A percentile compares a stretch with the other conserved stretches of the same genome.
Conservation (phyloP, 2,329 filamentous ascomycete genomes). For the Epichloe brachyelytri region DNA sequence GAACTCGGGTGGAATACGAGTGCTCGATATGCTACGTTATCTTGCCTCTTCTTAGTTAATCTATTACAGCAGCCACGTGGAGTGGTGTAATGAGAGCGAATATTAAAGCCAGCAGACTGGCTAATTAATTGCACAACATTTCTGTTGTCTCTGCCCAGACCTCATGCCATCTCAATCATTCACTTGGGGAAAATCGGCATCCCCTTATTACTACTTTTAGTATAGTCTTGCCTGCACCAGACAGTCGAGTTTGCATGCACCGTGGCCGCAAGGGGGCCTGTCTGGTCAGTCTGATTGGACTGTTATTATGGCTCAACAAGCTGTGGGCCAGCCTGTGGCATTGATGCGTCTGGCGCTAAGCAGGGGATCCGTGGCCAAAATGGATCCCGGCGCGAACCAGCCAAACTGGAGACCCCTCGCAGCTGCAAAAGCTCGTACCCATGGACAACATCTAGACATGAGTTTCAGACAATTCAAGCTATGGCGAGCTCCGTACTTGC, state of each 20-base stretch:
- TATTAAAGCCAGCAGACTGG: no score
- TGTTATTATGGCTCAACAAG: conserved; percentile 3
- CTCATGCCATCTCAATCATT: neutral
- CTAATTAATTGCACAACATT: no score
- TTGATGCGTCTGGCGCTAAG: conserved; percentile 18
- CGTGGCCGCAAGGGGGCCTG: conserved; percentile 3
- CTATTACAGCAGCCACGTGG: no score
- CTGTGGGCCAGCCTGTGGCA: conserved; percentile 10
- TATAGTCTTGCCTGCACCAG: no score
- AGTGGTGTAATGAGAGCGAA: no score
- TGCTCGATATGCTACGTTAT: neutral
- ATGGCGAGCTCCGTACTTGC: no score
- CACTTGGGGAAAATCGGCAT: neutral
- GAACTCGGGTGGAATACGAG: neutral
- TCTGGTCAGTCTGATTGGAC: conserved; percentile 15
- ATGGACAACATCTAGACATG: no score
- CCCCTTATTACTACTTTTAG: no score
- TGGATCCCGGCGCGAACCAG: neutral
- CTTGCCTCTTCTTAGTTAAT: neutral
- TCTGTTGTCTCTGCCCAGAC: no score
- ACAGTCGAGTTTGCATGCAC: no score
- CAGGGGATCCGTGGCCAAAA: conserved; percentile 2
- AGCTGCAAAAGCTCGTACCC: neutral
- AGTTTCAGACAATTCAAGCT: no score
- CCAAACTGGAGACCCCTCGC: neutral